Percentiles rank a stretch among this genome's conserved stretches.
Evolutionary conservation across 305 asterid species (phyloP).

Genomic region (Fraxinus sp.): DNA sequence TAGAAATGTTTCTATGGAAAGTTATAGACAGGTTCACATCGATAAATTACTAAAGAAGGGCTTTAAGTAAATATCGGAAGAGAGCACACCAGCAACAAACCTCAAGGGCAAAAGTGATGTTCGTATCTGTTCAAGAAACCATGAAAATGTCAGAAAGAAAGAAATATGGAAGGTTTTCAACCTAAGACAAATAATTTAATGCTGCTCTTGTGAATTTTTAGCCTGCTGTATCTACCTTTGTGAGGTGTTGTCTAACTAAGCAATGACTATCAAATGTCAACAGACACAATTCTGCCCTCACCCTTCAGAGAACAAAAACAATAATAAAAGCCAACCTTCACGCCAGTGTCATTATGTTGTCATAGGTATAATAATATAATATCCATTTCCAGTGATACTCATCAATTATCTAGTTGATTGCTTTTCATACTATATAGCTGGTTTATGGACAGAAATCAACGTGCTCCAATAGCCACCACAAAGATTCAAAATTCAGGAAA

Average conservation of each 20-base stretch:
- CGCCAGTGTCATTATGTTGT: background rate
- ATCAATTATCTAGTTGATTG: background rate
- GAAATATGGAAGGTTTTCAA: slow-evolving; percentile 19
- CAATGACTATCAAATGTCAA: background rate
- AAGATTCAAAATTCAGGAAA: background rate
- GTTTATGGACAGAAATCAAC: background rate
- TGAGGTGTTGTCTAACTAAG: background rate
- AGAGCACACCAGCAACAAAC: slow-evolving; percentile 66
- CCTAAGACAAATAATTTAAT: slow-evolving; percentile 11
- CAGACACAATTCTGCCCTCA: background rate
- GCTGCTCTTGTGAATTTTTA: slow-evolving; percentile 7
- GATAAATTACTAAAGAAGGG: slow-evolving; percentile 19
- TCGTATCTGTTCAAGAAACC: slow-evolving; percentile 57
- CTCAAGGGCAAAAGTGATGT: slow-evolving; percentile 67
- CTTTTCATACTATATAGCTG: background rate
- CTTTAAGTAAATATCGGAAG: slow-evolving; percentile 17
- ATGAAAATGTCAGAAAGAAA: slow-evolving; percentile 18
- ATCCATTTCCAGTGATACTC: background rate
- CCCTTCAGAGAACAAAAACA: background rate
- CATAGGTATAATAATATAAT: background rate
- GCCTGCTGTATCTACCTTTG: background rate
- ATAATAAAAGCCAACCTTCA: background rate
- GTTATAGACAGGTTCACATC: slow-evolving; percentile 20
- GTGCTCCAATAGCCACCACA: background rate
- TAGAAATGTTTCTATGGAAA: background rate